These are phyloP conservation scores for Lathyrus oleraceus DNA, from an alignment of 306 rosid genomes.

Conservation along the genomic window DNA sequence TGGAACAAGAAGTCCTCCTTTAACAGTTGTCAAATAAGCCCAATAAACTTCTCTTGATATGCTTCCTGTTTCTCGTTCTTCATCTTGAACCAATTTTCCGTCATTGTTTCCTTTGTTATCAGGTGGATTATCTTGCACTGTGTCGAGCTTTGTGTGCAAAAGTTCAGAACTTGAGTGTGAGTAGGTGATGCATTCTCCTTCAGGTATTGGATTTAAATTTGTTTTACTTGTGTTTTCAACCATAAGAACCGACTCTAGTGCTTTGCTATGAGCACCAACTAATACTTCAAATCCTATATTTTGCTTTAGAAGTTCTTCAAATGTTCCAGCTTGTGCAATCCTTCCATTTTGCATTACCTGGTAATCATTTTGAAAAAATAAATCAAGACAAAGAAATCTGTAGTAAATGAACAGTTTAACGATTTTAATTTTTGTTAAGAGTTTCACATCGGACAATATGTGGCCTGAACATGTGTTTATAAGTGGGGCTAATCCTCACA, in stretches of 20 bases:
- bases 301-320: conserved; percentile 77
- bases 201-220: conserved; percentile 41
- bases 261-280: conserved; percentile 94
- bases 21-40: conserved; percentile 74
- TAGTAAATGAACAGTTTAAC: not conserved
- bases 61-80: conserved; percentile 96
- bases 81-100: conserved; percentile 86
- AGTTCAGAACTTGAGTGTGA: conserved; percentile 46
- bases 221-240: conserved; percentile 63
- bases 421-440: not conserved
- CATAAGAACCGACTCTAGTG: conserved; percentile 69
- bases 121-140: conserved; percentile 54
- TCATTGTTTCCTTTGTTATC: conserved; percentile 64
- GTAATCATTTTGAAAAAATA: conserved; percentile 22
- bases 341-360: conserved; percentile 96
- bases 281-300: conserved; percentile 82
- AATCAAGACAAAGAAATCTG: not conserved
- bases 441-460: too few species aligned
- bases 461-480: too few species aligned
- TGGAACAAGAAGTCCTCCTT: conserved; percentile 74
- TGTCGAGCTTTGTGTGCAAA: conserved; percentile 42
- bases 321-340: conserved; percentile 82
- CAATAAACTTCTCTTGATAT: conserved; percentile 78
- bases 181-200: conserved; percentile 45
- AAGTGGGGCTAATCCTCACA: too few species aligned